Conservation (phyloP, 2,329 filamentous ascomycete species). For the Neonectria neomacrospora region DNA sequence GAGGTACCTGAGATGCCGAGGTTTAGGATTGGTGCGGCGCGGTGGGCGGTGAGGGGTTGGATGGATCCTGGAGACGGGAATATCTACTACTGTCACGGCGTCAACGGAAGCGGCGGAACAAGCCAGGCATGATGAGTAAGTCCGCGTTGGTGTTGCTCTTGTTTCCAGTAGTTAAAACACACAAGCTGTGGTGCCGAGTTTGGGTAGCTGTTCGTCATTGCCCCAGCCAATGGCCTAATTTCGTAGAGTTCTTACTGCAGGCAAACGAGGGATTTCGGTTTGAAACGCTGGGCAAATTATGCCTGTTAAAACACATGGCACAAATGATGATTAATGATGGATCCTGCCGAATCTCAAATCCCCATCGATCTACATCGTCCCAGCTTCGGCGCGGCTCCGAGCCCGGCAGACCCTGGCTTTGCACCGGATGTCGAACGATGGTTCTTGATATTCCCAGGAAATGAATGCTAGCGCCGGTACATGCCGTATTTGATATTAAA, state of each 20-base stretch:
- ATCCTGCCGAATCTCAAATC: slow-evolving; percentile 25
- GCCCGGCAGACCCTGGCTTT: slow-evolving; percentile 10
- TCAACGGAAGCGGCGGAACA: not conserved
- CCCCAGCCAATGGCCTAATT: slow-evolving; percentile 29
- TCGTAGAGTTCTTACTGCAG: not conserved
- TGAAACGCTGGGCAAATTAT: not conserved
- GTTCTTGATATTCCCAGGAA: not conserved
- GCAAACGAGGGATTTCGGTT: not conserved
- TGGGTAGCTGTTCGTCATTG: slow-evolving; percentile 23
- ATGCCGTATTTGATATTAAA: not conserved
- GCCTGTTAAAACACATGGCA: not conserved
- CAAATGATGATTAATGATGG: slow-evolving; percentile 8
- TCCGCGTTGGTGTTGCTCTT: not conserved
- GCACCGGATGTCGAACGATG: not conserved
- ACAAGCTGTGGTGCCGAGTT: not conserved
- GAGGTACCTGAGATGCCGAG: slow-evolving; percentile 21
- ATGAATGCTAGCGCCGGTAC: not conserved
- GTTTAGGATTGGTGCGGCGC: slow-evolving; percentile 12
- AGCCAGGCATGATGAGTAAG: slow-evolving; percentile 16
- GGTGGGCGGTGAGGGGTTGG: slow-evolving; percentile 17
- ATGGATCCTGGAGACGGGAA: slow-evolving; percentile 3
- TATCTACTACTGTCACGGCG: not conserved
- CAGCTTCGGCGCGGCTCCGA: slow-evolving; percentile 21
- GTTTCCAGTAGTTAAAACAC: not conserved
- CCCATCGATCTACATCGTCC: slow-evolving; percentile 15